These are phyloP conservation scores for Clonostachys sp. DNA, from an alignment of 2,329 filamentous ascomycete genomes.

Conservation along the genomic window DNA sequence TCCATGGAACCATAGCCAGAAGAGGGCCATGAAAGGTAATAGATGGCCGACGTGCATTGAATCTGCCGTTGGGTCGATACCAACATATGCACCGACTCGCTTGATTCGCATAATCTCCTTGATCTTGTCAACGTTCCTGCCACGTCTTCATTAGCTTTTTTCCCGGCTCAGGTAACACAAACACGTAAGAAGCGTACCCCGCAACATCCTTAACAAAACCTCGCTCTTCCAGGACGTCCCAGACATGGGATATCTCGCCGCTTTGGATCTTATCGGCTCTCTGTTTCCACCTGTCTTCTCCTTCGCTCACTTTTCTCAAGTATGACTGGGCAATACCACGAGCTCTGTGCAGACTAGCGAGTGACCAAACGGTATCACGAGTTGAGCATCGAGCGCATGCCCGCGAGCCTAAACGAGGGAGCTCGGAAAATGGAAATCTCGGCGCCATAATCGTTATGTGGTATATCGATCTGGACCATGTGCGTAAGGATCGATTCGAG, in stretches of 20 bases:
- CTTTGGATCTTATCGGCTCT: slow-evolving; percentile 39
- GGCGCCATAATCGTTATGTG: slow-evolving; percentile 13
- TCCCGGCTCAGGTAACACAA: background rate
- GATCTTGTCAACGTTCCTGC: slow-evolving; percentile 45
- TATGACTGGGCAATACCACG: slow-evolving; percentile 34
- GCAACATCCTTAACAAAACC: slow-evolving; percentile 72
- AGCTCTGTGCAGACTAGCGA: slow-evolving; percentile 13
- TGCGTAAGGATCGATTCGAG: slow-evolving; percentile 6
- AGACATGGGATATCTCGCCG: slow-evolving; percentile 48
- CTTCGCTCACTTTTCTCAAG: slow-evolving; percentile 34
- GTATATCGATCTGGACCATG: too few species aligned
- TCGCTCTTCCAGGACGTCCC: slow-evolving; percentile 64
- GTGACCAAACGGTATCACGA: slow-evolving; percentile 7
- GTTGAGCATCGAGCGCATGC: slow-evolving; percentile 11
- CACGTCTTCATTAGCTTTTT: slow-evolving; percentile 1
- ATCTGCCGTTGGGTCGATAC: slow-evolving; percentile 75
- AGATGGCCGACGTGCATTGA: slow-evolving; percentile 80
- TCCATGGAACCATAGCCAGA: slow-evolving; percentile 79
- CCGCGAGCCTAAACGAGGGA: background rate
- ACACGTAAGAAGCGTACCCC: slow-evolving; percentile 45
- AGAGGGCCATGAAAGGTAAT: slow-evolving; percentile 75
- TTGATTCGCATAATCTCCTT: slow-evolving; percentile 59
- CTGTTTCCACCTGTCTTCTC: slow-evolving; percentile 40
- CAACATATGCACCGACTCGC: slow-evolving; percentile 71
- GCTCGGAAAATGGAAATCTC: slow-evolving; percentile 3